Base-by-base conservation (phyloP, 345 rosid species). In the Chamaenerion angustifolium region DNA sequence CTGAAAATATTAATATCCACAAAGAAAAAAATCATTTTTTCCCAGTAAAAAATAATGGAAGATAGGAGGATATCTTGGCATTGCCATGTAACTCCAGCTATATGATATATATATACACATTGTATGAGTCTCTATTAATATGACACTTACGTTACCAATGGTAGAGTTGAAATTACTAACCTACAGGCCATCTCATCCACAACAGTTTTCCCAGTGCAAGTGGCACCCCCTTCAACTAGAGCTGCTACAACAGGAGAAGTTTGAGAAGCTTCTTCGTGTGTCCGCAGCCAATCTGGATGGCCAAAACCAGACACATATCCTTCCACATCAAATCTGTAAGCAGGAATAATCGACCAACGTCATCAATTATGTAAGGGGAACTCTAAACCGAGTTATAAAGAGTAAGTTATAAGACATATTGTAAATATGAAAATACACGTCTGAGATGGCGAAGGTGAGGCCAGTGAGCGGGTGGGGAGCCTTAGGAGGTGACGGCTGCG, bases 401-500 rank as follows among this genome's bases (percentile, higher is more conserved):
- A 17, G 12, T 2, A 4, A 10, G 0, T 3, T 8, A 16, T 45
- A 45, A 18, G 18, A 8, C 10, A n/a, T 16, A 35, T 11, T 16
- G 40, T 9, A 53, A 42, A 12, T 14, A 27, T 11, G 4, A 48
- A 43, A 70, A 44, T 70, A 93, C 99, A 87, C 18, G 69, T 93
- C 99, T 57, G 96, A 88, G 42, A 82, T 80, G 43, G 96, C 84
- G 61, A 93, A 88, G n/a, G 77, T 56, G 69, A 93, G 90, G 31
- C 69, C 81, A 23, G 94, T 79, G 68, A 93, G 95, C 25, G 96
- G 96, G 48, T 93, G 99, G 40, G 88, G 96, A 40, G 99, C 99
- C 60, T 88, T 93, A 49, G 95, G 99, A 60, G 99, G 99, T 53
- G 95, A 77, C 27, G 99, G 99, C 56, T 67, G 99, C 12, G 99